These are phyloP conservation scores for Pythium myriotylum DNA, from an alignment of 352 stramenopile species.

Conservation along the genomic window DNA sequence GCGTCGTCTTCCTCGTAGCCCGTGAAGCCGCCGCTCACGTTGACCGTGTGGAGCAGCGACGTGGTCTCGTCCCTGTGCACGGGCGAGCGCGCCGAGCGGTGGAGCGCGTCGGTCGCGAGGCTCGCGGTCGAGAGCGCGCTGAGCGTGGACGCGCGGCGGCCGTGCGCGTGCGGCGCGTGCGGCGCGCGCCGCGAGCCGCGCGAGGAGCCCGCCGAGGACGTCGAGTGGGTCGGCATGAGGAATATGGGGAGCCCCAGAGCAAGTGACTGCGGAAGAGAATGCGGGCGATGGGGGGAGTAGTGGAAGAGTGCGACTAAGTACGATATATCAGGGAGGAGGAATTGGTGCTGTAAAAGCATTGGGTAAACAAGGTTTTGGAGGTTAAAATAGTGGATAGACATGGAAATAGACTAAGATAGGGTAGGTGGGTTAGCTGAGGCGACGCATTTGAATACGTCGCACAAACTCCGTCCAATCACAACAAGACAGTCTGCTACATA, in stretches of 20 bases:
- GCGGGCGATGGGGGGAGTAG: too few species aligned
- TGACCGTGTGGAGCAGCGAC: constrained; percentile 27
- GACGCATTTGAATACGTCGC: too few species aligned
- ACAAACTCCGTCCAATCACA: too few species aligned
- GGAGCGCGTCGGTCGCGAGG: constrained; percentile 12
- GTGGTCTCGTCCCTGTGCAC: constrained; percentile 12
- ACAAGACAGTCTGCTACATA: too few species aligned
- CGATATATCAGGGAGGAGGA: too few species aligned
- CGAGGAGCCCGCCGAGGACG: background rate
- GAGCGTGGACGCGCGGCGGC: constrained; percentile 17
- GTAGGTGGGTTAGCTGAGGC: too few species aligned
- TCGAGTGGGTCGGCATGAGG: constrained; percentile 4
- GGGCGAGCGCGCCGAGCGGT: background rate
- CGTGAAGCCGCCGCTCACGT: constrained; percentile 1
- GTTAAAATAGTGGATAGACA: too few species aligned
- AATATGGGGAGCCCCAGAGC: background rate
- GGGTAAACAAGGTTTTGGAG: too few species aligned
- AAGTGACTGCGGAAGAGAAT: too few species aligned
- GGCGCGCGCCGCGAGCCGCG: constrained; percentile 6
- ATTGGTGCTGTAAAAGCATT: too few species aligned
- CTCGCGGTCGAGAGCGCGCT: constrained; percentile 16
- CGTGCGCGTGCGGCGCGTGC: background rate
- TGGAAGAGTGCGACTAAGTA: too few species aligned
- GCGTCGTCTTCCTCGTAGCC: constrained; percentile 39
- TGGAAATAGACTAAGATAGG: too few species aligned